phyloP scores from a whole-genome alignment of 2,329 filamentous ascomycete species.

The Exserohilum rostratum region DNA sequence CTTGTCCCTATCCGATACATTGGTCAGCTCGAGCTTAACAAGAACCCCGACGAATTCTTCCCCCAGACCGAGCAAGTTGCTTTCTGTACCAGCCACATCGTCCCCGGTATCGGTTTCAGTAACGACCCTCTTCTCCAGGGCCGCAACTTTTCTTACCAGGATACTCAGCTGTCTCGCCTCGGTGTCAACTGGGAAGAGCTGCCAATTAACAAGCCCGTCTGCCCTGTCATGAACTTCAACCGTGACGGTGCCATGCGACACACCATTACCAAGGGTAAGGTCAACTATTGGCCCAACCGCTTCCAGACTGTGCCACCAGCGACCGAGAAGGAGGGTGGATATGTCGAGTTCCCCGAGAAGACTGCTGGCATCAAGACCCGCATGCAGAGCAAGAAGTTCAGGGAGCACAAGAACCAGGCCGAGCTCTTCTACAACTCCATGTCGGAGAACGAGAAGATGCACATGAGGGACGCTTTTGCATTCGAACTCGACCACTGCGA shows the following conservation, averaged over 20 bases:
- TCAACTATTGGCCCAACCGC: slow-evolving; percentile 83
- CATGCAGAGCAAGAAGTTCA: slow-evolving; percentile 73
- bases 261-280: slow-evolving; percentile 72
- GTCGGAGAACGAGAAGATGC: slow-evolving; percentile 67
- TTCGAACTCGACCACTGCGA: slow-evolving; percentile 85
- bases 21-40: slow-evolving; percentile 79
- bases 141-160: slow-evolving; percentile 71
- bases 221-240: slow-evolving; percentile 77
- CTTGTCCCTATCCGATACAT: slow-evolving; percentile 76
- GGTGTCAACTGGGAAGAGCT: slow-evolving; percentile 78
- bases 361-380: slow-evolving; percentile 73
- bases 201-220: slow-evolving; percentile 77
- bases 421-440: slow-evolving; percentile 85
- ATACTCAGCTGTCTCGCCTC: slow-evolving; percentile 72
- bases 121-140: slow-evolving; percentile 77
- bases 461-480: slow-evolving; percentile 65
- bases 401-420: slow-evolving; percentile 77
- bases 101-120: slow-evolving; percentile 78
- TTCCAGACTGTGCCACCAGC: slow-evolving; percentile 69
- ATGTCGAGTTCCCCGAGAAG: slow-evolving; percentile 70
- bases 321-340: slow-evolving; percentile 66
- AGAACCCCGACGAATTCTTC: slow-evolving; percentile 82
- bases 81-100: slow-evolving; percentile 80
- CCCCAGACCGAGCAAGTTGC: slow-evolving; percentile 81
- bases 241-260: slow-evolving; percentile 76